Evolutionary conservation across 352 stramenopile species (phyloP).

Genomic region (Ophiocytium majus): DNA sequence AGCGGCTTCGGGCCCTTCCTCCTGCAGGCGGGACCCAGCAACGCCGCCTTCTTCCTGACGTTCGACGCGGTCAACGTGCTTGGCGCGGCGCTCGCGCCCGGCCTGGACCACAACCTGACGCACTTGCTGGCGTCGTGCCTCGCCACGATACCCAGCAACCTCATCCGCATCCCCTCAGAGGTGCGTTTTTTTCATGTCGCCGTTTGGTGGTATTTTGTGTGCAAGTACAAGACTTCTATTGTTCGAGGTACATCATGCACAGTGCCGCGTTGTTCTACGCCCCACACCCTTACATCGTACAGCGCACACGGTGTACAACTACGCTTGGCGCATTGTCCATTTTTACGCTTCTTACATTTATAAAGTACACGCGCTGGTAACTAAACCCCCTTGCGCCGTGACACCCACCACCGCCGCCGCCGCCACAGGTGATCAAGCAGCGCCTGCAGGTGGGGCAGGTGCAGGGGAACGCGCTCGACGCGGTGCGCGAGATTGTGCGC

Average conservation of each 20-base stretch:
- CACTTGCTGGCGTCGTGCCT: conserved; percentile 53
- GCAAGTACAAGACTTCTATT: too few relatives aligned
- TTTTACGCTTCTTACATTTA: too few relatives aligned
- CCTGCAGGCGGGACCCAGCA: conserved; percentile 51
- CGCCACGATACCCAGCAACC: conserved; percentile 57
- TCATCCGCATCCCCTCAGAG: conserved; percentile 58
- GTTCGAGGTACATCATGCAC: too few relatives aligned
- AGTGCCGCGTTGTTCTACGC: too few relatives aligned
- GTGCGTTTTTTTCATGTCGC: too few relatives aligned
- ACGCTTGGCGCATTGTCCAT: too few relatives aligned
- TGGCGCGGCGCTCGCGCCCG: conserved; percentile 27
- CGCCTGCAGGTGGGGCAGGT: conserved; percentile 48
- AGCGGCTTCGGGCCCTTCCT: conserved; percentile 44
- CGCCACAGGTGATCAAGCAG: conserved; percentile 36
- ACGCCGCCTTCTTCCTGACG: conserved; percentile 57
- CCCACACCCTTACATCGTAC: too few relatives aligned
- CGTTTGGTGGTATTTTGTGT: too few relatives aligned
- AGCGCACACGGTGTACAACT: too few relatives aligned
- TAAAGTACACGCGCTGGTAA: too few relatives aligned
- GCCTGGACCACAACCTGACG: conserved; percentile 3
- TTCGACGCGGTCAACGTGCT: conserved; percentile 54
- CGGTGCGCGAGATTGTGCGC: conserved; percentile 34
- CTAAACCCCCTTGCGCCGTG: too few relatives aligned
- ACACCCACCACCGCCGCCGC: background rate
- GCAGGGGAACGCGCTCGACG: conserved; percentile 35